Conservation (phyloP, 495 filamentous ascomycete genomes). For the Cetradonia linearis region DNA sequence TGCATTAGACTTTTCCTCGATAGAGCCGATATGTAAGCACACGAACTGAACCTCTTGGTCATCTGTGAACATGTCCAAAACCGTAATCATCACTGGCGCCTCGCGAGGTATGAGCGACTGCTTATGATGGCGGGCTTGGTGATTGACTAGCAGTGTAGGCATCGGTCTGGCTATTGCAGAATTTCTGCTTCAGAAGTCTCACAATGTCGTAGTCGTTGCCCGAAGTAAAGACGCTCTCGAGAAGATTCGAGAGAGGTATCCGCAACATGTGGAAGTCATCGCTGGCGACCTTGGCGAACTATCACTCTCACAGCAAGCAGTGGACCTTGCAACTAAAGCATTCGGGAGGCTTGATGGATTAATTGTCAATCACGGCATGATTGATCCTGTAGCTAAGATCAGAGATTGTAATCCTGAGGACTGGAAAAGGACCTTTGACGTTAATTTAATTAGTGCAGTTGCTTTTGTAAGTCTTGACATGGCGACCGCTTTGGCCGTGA, state of each 20-base stretch:
- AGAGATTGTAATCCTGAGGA: conserved; percentile 52
- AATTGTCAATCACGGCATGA: conserved; percentile 76
- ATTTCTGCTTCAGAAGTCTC: conserved; percentile 52
- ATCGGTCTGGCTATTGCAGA: conserved; percentile 73
- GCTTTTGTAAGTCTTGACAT: conserved; percentile 50
- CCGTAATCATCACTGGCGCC: conserved; percentile 54
- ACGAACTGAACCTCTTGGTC: not conserved
- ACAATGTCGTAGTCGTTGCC: conserved; percentile 69
- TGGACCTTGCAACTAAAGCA: conserved; percentile 48
- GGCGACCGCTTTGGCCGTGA: not conserved
- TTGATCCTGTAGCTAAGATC: conserved; percentile 68
- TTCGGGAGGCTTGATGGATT: conserved; percentile 73
- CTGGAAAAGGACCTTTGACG: conserved; percentile 68
- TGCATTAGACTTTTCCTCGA: not conserved
- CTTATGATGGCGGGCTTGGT: not conserved
- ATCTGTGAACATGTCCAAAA: conserved; percentile 32
- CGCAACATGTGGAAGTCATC: conserved; percentile 58
- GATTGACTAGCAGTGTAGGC: conserved; percentile 38
- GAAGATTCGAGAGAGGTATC: conserved; percentile 53
- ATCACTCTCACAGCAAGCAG: conserved; percentile 48
- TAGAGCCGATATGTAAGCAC: not conserved
- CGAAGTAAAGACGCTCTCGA: conserved; percentile 58
- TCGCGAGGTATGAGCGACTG: conserved; percentile 41
- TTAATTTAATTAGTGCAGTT: conserved; percentile 75
- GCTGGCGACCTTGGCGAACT: conserved; percentile 64